Percentiles rank a stretch among this genome's conserved stretches.
These are phyloP conservation scores for Fusarium praegraminearum DNA, from an alignment of 2,329 filamentous ascomycete species.

Conservation along the genomic window DNA sequence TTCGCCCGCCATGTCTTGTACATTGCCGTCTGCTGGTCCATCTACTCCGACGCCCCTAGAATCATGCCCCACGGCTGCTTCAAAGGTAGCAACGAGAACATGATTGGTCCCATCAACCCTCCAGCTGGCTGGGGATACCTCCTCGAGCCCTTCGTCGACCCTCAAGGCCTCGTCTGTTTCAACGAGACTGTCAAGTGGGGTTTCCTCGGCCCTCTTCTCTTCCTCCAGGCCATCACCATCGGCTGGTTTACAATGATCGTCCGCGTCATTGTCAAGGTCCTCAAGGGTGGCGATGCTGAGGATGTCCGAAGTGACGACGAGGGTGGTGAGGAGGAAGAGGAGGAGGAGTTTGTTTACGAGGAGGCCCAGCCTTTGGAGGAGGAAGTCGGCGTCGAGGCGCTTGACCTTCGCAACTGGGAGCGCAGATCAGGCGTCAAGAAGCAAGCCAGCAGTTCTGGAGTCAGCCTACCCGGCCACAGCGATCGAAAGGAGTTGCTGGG, in stretches of 20 bases:
- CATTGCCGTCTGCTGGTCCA: conserved; percentile 81
- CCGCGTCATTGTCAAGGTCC: conserved; percentile 81
- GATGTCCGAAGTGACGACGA: conserved; percentile 87
- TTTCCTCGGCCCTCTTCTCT: conserved; percentile 81
- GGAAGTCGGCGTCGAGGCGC: conserved; percentile 79
- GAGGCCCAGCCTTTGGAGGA: conserved; percentile 73
- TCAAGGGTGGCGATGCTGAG: conserved; percentile 82
- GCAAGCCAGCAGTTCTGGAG: conserved; percentile 65
- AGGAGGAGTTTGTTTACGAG: conserved; percentile 67
- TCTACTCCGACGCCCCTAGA: conserved; percentile 39
- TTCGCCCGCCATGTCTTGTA: conserved; percentile 85
- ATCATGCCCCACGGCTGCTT: conserved; percentile 74
- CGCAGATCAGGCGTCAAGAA: conserved; percentile 67
- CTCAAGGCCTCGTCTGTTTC: conserved; percentile 83
- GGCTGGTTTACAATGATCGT: conserved; percentile 93
- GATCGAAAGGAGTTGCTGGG: conserved; percentile 85
- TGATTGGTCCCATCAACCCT: conserved; percentile 66
- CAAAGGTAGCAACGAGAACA: conserved; percentile 65
- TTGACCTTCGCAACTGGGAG: conserved; percentile 75
- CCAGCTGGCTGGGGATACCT: conserved; percentile 71
- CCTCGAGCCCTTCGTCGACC: conserved; percentile 78
- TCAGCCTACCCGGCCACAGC: conserved; percentile 77
- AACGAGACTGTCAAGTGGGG: conserved; percentile 78
- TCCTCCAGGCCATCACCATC: conserved; percentile 82
- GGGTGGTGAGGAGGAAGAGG: conserved; percentile 73